A percentile compares a stretch with the other conserved stretches of the same genome.
These are phyloP conservation scores for Soucietia sequanensis DNA, from an alignment of 805 yeast species.

Conservation along the genomic window DNA sequence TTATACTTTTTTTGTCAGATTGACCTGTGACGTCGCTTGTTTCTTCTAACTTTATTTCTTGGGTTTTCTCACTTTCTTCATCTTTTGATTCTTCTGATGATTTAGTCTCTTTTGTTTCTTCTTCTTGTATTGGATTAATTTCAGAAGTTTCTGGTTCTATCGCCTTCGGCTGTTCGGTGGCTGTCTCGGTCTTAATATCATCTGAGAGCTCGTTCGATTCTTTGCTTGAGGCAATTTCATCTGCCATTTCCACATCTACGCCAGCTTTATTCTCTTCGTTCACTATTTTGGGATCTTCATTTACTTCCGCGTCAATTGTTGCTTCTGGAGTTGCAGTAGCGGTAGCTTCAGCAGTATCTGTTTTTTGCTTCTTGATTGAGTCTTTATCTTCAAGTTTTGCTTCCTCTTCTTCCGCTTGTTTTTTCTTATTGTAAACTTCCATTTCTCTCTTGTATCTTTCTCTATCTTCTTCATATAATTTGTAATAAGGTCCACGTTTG, in stretches of 20 bases:
- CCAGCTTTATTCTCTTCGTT: no score
- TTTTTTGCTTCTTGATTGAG: constrained; percentile 10
- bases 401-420: constrained; percentile 11
- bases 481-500: constrained; percentile 69
- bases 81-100: not conserved
- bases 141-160: not conserved
- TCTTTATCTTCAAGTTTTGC: constrained; percentile 5
- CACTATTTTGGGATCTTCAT: constrained; percentile 3
- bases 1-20: no score
- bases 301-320: constrained; percentile 1
- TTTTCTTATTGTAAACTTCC: constrained; percentile 47
- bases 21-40: no score
- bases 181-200: no score
- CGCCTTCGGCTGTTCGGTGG: constrained; percentile 1
- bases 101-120: not conserved
- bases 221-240: no score
- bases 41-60: no score
- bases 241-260: no score
- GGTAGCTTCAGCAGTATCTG: constrained; percentile 8
- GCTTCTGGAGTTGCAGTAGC: constrained; percentile 2
- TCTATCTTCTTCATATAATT: constrained; percentile 75
- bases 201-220: no score
- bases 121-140: not conserved
- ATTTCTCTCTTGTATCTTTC: constrained; percentile 73
- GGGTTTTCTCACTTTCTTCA: not conserved